Evolutionary conservation across 139 green algal species (phyloP).

Genomic region (Edaphochlamys debaryana): DNA sequence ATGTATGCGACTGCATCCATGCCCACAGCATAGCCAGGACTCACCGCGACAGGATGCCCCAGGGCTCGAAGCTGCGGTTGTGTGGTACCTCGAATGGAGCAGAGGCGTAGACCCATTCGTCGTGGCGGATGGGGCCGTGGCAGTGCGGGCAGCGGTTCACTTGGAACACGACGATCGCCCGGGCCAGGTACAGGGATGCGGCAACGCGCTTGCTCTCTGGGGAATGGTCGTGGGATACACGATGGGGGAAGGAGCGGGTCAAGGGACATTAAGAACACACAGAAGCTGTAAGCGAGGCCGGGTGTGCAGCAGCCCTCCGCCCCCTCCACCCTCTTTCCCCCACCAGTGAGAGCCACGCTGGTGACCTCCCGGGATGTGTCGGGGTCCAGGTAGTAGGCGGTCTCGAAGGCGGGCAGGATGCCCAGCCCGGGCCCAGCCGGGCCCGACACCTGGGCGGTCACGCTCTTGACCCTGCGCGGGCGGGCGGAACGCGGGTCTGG

Average conservation of each 20-base stretch:
- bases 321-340: neutral
- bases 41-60: constrained; percentile 20
- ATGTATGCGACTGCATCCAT: too few relatives aligned
- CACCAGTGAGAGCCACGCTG: neutral
- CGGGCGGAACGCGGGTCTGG: too few relatives aligned
- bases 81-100: neutral
- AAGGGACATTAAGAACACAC: too few relatives aligned
- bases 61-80: constrained; percentile 14
- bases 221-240: too few relatives aligned
- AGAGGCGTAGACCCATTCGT: neutral
- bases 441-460: neutral
- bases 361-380: neutral
- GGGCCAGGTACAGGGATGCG: too few relatives aligned
- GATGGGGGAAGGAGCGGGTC: too few relatives aligned
- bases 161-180: constrained; percentile 13
- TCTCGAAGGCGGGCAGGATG: neutral
- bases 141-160: neutral
- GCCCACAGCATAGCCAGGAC: too few relatives aligned
- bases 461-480: neutral
- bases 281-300: too few relatives aligned
- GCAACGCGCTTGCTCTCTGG: too few relatives aligned
- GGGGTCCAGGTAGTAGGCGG: neutral
- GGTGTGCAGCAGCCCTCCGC: too few relatives aligned
- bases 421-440: neutral
- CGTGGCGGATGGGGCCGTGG: constrained; percentile 22